A percentile compares a stretch with the other conserved stretches of the same genome.
These are phyloP conservation scores for Colletotrichum caudatum DNA, from an alignment of 2,329 filamentous ascomycete genomes.

Conservation along the genomic window DNA sequence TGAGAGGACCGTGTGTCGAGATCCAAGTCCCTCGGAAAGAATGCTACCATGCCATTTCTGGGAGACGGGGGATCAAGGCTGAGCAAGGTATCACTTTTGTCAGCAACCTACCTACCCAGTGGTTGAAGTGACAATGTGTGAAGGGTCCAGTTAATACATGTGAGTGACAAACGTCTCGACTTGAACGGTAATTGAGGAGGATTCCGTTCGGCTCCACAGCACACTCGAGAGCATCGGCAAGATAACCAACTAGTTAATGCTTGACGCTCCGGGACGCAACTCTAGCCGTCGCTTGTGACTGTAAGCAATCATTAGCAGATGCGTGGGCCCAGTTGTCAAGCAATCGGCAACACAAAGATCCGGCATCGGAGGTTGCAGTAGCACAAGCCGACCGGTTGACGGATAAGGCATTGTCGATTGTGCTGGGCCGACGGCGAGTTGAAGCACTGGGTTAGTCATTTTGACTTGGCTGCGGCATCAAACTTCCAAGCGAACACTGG, in stretches of 20 bases:
- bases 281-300: neutral
- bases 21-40: slow-evolving; percentile 6
- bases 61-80: too few relatives aligned
- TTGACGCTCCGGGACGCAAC: neutral
- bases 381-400: neutral
- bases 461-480: neutral
- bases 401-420: neutral
- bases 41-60: neutral
- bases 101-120: neutral
- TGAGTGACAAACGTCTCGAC: neutral
- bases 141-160: neutral
- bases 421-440: neutral
- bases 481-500: neutral
- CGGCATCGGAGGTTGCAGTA: neutral
- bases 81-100: neutral
- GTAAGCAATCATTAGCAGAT: neutral
- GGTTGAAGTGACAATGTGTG: neutral
- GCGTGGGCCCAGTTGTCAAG: neutral
- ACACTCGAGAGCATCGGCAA: neutral
- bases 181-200: neutral
- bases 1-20: slow-evolving; percentile 22
- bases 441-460: neutral
- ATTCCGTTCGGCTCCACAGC: neutral
- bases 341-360: neutral
- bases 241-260: neutral